phyloP scores from a whole-genome alignment of 2,329 filamentous ascomycete species.

The Fusarium camptoceras region DNA sequence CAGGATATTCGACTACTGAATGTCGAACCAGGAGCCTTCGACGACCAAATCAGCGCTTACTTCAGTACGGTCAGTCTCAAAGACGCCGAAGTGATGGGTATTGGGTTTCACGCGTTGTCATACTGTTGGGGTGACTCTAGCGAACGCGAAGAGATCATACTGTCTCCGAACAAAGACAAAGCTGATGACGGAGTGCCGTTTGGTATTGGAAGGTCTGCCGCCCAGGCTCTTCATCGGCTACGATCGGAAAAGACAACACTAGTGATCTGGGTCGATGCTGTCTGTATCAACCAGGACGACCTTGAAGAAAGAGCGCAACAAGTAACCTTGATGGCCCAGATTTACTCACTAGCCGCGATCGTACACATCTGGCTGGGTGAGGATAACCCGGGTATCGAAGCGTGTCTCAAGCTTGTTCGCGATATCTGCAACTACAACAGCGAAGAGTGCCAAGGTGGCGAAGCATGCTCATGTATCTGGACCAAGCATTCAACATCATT shows the following conservation, averaged over 20 bases:
- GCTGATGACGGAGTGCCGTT: neutral
- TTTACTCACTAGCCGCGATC: conserved; percentile 9
- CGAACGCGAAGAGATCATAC: conserved; percentile 7
- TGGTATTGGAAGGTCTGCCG: conserved; percentile 21
- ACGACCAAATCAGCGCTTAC: conserved; percentile 10
- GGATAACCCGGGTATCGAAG: conserved; percentile 3
- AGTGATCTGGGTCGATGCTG: conserved; percentile 38
- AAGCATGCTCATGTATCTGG: conserved; percentile 2
- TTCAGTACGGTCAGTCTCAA: conserved; percentile 13
- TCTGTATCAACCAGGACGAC: conserved; percentile 41
- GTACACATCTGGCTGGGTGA: conserved; percentile 37
- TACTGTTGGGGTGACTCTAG: conserved; percentile 34
- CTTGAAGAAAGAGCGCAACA: conserved; percentile 34
- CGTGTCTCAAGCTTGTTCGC: conserved; percentile 15
- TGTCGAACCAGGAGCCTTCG: conserved; percentile 16
- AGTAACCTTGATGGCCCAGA: conserved; percentile 32
- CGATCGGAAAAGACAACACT: neutral
- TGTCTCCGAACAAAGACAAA: neutral
- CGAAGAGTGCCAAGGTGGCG: conserved; percentile 3
- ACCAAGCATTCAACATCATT: conserved; percentile 2
- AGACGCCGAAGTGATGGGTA: neutral
- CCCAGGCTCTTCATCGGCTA: conserved; percentile 14
- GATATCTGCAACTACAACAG: conserved; percentile 34
- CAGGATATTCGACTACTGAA: conserved; percentile 27
- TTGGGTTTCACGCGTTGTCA: conserved; percentile 23